These are phyloP conservation scores for Nelumbo lutea DNA, from an alignment of 164 flowering plant genomes.

Conservation along the genomic window DNA sequence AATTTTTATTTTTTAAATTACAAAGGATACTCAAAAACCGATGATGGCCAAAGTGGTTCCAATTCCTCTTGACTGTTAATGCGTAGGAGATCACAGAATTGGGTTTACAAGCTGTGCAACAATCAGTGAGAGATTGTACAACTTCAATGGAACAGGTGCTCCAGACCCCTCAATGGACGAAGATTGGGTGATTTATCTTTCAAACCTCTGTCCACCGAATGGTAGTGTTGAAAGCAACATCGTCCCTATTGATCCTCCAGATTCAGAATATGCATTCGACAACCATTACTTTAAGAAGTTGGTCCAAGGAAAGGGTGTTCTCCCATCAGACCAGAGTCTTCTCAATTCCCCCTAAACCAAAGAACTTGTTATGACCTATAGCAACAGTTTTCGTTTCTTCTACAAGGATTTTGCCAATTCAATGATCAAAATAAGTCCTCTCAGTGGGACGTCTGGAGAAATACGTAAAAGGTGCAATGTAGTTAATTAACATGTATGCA, in stretches of 20 bases:
- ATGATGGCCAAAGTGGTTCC: too few relatives aligned
- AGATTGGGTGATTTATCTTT: constrained; percentile 37
- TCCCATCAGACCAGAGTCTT: constrained; percentile 60
- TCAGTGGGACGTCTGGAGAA: constrained; percentile 8
- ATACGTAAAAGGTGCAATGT: constrained; percentile 6
- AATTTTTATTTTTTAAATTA: too few relatives aligned
- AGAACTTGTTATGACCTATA: constrained; percentile 45
- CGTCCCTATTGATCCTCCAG: constrained; percentile 41
- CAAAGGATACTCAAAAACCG: too few relatives aligned
- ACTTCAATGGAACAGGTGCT: constrained; percentile 54
- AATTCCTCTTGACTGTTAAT: too few relatives aligned
- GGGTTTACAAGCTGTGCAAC: constrained; percentile 65
- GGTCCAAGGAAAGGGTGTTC: constrained; percentile 51
- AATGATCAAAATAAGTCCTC: constrained; percentile 7
- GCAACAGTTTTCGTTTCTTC: constrained; percentile 12
- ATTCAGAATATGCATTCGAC: constrained; percentile 66
- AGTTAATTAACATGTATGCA: not conserved
- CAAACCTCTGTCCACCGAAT: constrained; percentile 44
- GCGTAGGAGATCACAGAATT: constrained; percentile 69
- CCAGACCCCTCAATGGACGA: constrained; percentile 59
- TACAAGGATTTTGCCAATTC: constrained; percentile 4
- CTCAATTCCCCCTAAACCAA: constrained; percentile 36
- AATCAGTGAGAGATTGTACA: constrained; percentile 55
- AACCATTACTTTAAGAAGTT: constrained; percentile 76
- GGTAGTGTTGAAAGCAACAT: constrained; percentile 52